Base-by-base conservation (phyloP, 495 filamentous ascomycete genomes). In the Aspergillus cristatus region DNA sequence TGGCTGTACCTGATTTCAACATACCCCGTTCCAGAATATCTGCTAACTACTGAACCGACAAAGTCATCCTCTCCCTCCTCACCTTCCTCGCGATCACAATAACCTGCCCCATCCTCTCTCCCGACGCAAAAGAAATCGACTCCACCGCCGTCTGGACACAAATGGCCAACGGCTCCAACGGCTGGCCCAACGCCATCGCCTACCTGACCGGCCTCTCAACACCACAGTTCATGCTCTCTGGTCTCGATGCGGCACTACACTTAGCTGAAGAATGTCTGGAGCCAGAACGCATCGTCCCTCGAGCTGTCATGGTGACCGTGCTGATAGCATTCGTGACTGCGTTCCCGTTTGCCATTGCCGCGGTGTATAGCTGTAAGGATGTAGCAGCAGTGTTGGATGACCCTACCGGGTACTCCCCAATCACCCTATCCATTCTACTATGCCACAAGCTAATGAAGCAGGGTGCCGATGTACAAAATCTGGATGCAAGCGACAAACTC, bases 131-230 rank as follows among this genome's bases (percentile, higher is more conserved):
- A 18, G 38, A 37, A 3, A 41, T 48, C 38, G 42, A 49, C 32
- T 52, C 48, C 14, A 32, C n/a, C 2, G 31, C 36, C 14, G 24
- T 59, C 30, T 63, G 57, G 51, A 36, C 35, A 8, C 40, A 43
- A 10, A 48, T 58, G 14, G 42, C 47, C 32, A 60, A 63, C 35
- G 44, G 53, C 2, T 61, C 57, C 17, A 53, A 51, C 29, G 59
- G 59, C 47, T 48, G 51, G 38, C 47, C 50, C 2, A 42, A 56
- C 31, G 57, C 51, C 31, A 49, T 61, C 31, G 53, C 54, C 16
- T 63, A 61, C 45, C 33, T 63, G 0, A 55, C 55, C 2, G 60
- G 60, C 14, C 45, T 63, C 15, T 51, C 60, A 10, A 63, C 58
- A 11, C 52, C 53, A 0, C 53, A 54, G 11, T 59, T 53, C 38